Evolutionary conservation across 2,329 filamentous ascomycete species (phyloP).

Genomic region (Juglanconis sp.): DNA sequence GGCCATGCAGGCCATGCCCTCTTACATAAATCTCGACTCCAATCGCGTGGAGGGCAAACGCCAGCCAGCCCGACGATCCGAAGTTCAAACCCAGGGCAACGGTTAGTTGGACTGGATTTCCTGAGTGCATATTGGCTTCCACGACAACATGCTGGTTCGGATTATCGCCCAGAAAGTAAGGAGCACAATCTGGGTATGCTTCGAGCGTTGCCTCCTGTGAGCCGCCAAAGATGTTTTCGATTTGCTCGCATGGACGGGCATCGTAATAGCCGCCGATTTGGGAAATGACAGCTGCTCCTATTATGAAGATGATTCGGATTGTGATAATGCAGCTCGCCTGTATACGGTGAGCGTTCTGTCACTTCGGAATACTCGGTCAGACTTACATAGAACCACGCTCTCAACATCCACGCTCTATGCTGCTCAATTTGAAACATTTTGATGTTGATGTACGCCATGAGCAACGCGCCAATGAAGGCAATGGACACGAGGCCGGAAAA

Average conservation of each 20-base stretch:
- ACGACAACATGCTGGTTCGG: slow-evolving; percentile 27
- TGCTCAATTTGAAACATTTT: slow-evolving; percentile 60
- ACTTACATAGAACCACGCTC: slow-evolving; percentile 47
- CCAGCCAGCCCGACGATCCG: slow-evolving; percentile 51
- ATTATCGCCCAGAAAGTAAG: slow-evolving; percentile 32
- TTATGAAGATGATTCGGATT: slow-evolving; percentile 44
- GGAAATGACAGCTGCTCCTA: slow-evolving; percentile 39
- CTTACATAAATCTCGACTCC: slow-evolving; percentile 46
- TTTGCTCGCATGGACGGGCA: slow-evolving; percentile 42
- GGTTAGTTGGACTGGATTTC: slow-evolving; percentile 29
- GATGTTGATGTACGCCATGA: slow-evolving; percentile 53
- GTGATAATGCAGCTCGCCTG: slow-evolving; percentile 50
- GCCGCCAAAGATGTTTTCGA: slow-evolving; percentile 36
- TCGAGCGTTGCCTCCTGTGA: slow-evolving; percentile 27
- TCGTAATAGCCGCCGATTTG: slow-evolving; percentile 24
- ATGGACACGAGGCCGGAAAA: slow-evolving; percentile 41
- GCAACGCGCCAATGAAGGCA: slow-evolving; percentile 39
- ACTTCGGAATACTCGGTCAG: background rate
- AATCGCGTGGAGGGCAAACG: slow-evolving; percentile 47
- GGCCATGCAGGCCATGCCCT: background rate
- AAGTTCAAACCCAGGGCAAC: slow-evolving; percentile 47
- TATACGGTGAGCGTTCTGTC: background rate
- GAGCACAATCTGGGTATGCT: slow-evolving; percentile 43
- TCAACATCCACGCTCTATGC: slow-evolving; percentile 62
- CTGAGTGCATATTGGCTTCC: slow-evolving; percentile 30